Evolutionary conservation across 352 stramenopile species (phyloP).

Genomic region (Phytophthora cajani): DNA sequence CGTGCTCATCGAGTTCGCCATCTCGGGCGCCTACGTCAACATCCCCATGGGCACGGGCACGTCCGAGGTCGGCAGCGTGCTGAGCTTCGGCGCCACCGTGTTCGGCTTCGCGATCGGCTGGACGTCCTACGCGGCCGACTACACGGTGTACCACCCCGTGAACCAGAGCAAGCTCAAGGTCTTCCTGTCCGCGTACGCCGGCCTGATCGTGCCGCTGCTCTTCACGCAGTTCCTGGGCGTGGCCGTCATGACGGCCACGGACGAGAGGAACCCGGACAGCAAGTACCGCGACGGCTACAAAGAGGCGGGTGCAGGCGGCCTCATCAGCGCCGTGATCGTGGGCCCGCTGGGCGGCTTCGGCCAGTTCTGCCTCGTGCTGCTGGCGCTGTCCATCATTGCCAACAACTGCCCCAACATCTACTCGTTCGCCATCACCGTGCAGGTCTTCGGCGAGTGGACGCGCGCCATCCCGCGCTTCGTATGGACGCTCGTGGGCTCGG

Average conservation of each 20-base stretch:
- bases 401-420: conserved; percentile 69
- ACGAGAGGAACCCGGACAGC: conserved; percentile 35
- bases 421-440: conserved; percentile 52
- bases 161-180: conserved; percentile 54
- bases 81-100: conserved; percentile 45
- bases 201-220: conserved; percentile 48
- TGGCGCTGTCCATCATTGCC: conserved; percentile 58
- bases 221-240: conserved; percentile 55
- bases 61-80: conserved; percentile 40
- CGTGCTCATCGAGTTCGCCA: conserved; percentile 43
- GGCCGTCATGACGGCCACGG: conserved; percentile 48
- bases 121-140: conserved; percentile 50
- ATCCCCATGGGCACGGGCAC: conserved; percentile 50
- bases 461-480: conserved; percentile 42
- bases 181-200: conserved; percentile 48
- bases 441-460: conserved; percentile 50
- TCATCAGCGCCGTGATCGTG: conserved; percentile 47
- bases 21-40: conserved; percentile 50
- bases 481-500: conserved; percentile 44
- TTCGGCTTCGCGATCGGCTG: conserved; percentile 53
- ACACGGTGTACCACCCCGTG: conserved; percentile 55
- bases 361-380: conserved; percentile 49
- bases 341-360: conserved; percentile 46
- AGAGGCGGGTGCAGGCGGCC: conserved; percentile 35
- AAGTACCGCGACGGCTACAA: conserved; percentile 45